phyloP scores from a whole-genome alignment of 2,329 filamentous ascomycete genomes.

The Calonectria ilicicola region DNA sequence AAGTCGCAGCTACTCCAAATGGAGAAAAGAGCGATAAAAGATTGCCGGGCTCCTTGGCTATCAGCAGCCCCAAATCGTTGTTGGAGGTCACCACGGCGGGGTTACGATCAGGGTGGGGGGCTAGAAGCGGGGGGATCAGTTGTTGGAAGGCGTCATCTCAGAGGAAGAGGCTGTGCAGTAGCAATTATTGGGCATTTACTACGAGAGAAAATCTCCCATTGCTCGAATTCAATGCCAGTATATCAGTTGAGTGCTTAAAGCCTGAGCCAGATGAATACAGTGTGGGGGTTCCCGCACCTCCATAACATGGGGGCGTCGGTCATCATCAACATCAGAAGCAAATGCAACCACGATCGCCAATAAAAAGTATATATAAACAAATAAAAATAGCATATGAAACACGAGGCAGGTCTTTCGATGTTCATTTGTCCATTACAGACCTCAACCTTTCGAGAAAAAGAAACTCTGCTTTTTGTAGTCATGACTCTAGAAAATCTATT shows the following conservation, averaged over 20 bases:
- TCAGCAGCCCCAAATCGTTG: constrained; percentile 3
- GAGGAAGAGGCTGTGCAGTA: background rate
- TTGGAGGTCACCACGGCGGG: constrained; percentile 10
- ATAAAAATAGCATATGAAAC: background rate
- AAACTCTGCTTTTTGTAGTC: constrained; percentile 19
- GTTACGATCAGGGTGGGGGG: constrained; percentile 19
- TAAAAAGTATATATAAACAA: background rate
- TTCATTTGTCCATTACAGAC: background rate
- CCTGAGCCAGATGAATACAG: background rate
- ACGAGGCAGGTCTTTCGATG: no score
- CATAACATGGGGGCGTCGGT: background rate
- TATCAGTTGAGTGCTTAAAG: background rate
- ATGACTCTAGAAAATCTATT: constrained; percentile 38
- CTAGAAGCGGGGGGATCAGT: background rate
- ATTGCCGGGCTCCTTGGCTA: background rate
- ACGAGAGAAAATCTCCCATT: background rate
- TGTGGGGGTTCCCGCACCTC: constrained; percentile 5
- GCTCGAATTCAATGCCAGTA: background rate
- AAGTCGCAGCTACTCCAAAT: background rate
- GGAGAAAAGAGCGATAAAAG: background rate
- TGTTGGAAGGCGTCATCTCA: background rate
- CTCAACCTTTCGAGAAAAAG: background rate
- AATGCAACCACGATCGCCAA: background rate
- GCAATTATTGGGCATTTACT: background rate
- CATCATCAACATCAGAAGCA: background rate